Percentiles rank a stretch among this genome's conserved stretches.
Conservation (phyloP, 2,329 filamentous ascomycete genomes). For the Penicillium hordei region DNA sequence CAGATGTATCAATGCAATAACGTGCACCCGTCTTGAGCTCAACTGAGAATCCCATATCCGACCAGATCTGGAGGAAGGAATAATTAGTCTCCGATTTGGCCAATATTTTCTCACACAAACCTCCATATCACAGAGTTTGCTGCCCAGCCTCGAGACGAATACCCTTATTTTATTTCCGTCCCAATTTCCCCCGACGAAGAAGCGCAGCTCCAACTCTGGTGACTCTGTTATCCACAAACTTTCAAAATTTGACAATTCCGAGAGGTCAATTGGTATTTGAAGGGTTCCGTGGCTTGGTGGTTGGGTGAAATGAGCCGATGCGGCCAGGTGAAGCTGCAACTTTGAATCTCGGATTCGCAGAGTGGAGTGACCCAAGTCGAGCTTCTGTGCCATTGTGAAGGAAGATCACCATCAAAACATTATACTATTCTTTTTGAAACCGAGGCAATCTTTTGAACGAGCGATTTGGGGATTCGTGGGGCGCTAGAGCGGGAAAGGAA, state of each 20-base stretch:
- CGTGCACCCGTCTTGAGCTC: slow-evolving; percentile 21
- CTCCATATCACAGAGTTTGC: slow-evolving; percentile 28
- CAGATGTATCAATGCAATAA: not conserved
- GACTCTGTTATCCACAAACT: slow-evolving; percentile 32
- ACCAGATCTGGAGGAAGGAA: slow-evolving; percentile 30
- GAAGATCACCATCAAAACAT: not conserved
- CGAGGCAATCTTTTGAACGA: not conserved
- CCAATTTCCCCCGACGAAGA: slow-evolving; percentile 21
- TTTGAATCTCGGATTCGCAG: slow-evolving; percentile 2
- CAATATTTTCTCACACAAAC: slow-evolving; percentile 9
- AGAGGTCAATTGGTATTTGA: not conserved
- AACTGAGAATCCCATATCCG: slow-evolving; percentile 29
- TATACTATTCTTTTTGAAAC: not conserved
- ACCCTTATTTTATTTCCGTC: not conserved
- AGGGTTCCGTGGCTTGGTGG: not conserved
- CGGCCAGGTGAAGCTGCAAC: slow-evolving; percentile 3
- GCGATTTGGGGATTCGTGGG: not conserved
- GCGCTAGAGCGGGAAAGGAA: not conserved
- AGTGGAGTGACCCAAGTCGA: slow-evolving; percentile 7
- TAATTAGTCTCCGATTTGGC: not conserved
- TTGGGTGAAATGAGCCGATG: not conserved
- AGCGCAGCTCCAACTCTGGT: slow-evolving; percentile 29
- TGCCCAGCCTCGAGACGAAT: slow-evolving; percentile 21
- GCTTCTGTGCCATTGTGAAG: slow-evolving; percentile 21
- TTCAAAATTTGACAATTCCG: slow-evolving; percentile 4